Evolutionary conservation across 805 yeast genomes (phyloP), one percentile per base, ranked within the genome.

Genomic region (Wickerhamiella nectarea): DNA sequence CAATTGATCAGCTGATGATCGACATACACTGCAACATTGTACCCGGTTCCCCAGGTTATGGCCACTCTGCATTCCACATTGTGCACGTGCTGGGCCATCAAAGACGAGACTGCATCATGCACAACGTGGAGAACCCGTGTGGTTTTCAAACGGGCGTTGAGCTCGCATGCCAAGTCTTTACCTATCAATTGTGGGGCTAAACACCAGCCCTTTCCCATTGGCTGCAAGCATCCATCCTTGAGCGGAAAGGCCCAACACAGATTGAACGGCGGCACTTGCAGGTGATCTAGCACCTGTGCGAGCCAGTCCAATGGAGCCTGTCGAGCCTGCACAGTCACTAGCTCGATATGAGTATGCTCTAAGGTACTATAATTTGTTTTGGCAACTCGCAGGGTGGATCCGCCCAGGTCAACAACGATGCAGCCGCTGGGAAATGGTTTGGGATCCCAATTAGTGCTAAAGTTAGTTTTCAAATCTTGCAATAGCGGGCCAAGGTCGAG

Each of bases 201-300:
- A 3, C 28, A 29, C 49, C 50, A 54, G n/a, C 48, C 39, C 35
- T 54, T 54, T 17, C 57, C 57, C 56, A 54, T 51, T 12, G 46
- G 40, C 14, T 38, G 41, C n/a, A 51, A 37, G 4, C 36, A 25
- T n/a, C 57, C 55, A 2, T 41, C 12, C 1, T 40, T 25, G 12
- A 54, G 45, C 33, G 57, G 57, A 34, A 54, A 54, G n/a, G 57
- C 50, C 57, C 56, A 52, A 11, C 55, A 50, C 7, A 54, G 36
- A 6, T 48, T 49, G 15, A 52, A 14, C 3, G 17, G 20, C 4
- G 28, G 14, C 6, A 31, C 41, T 20, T 43, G 31, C 15, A 21
- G 26, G 9, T 47, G 44, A 9, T 12, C 28, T 12, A 52, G 25
- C 34, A 39, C 39, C 17, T 12, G 28, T 1, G 50, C 53, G n/a